Evolutionary conservation across 2,329 filamentous ascomycete species (phyloP), one percentile per base, ranked within the genome.

Genomic region (Arthrocladium fulminans): DNA sequence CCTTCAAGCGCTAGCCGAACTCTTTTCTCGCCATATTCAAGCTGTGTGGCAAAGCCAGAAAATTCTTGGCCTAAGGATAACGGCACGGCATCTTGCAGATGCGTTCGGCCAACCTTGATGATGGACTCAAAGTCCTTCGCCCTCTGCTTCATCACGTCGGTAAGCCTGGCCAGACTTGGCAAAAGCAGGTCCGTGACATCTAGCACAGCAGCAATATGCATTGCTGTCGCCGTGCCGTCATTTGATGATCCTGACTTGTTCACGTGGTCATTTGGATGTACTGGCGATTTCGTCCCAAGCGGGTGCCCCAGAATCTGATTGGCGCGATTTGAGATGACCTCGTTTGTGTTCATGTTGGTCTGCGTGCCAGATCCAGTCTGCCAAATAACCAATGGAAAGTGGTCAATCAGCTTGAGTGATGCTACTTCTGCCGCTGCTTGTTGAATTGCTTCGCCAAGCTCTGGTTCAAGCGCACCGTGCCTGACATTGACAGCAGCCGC

Each of bases 301-400:
- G 29, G 6, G 17, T 23, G 32, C 3, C 32, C 32, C n/a, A 46
- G 15, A 56, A 97, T 94, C 76, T 97, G 90, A 69, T 97, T 97
- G 57, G 92, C 92, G 58, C 92, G 87, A 80, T 97, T 98, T 57
- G 90, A 96, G 70, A 98, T 97, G 70, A 98, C 92, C 70, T 98
- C 92, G 75, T 98, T 98, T 67, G 90, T 89, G 74, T 98, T 98
- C 92, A 97, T 97, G 81, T 95, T 97, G 69, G 89, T 96, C 76
- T 97, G 92, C 24, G 92, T 97, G 65, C 92, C 92, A 44, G 92
- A 97, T 56, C 92, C 92, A 47, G 92, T 98, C 76, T 98, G 92
- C 92, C 92, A 98, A 65, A 98, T 90, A 49, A 97, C 90, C 53
- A 97, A 86, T 57, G 92, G 92, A 74, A 98, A 97, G 76, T 97